Conservation (phyloP, 1,284 basidiomycete species). For the Coriolopsis trogii region DNA sequence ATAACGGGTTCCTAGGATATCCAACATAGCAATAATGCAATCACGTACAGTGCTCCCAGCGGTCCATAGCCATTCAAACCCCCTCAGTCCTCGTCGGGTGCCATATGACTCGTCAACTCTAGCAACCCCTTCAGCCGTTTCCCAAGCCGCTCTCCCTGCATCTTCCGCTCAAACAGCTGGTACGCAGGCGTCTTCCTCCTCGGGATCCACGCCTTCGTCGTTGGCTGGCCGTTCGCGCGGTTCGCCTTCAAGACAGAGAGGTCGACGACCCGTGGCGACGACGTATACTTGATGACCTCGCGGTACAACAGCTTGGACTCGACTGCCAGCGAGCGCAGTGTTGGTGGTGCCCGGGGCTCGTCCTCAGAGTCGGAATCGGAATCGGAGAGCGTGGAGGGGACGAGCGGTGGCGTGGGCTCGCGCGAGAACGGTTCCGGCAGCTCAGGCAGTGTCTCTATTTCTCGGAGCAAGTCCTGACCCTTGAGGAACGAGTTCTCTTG, state of each 20-base stretch:
- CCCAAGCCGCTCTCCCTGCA: conserved; percentile 72
- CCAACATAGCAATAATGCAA: conserved; percentile 11
- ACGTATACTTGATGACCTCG: conserved; percentile 82
- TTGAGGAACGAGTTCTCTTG: conserved; percentile 93
- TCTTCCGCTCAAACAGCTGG: conserved; percentile 76
- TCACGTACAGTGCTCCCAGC: not conserved
- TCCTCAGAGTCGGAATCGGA: conserved; percentile 60
- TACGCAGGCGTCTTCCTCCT: conserved; percentile 78
- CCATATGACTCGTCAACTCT: conserved; percentile 51
- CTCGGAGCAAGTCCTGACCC: conserved; percentile 83
- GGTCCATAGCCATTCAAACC: not conserved
- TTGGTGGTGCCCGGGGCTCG: conserved; percentile 44
- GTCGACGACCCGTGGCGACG: conserved; percentile 82
- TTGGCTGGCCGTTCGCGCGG: conserved; percentile 44
- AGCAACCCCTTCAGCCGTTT: conserved; percentile 70
- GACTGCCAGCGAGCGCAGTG: conserved; percentile 68
- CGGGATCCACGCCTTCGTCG: conserved; percentile 64
- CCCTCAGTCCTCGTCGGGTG: conserved; percentile 11
- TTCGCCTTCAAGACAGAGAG: conserved; percentile 63
- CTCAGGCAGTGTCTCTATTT: conserved; percentile 75
- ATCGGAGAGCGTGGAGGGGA: conserved; percentile 63
- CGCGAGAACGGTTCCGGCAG: conserved; percentile 53
- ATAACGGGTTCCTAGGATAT: conserved; percentile 24
- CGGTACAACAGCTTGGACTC: conserved; percentile 84
- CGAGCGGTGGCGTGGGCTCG: conserved; percentile 61